A percentile compares a stretch with the other conserved stretches of the same genome.
Evolutionary conservation across 2,329 filamentous ascomycete species (phyloP).

Genomic region (Colletotrichum sp.): DNA sequence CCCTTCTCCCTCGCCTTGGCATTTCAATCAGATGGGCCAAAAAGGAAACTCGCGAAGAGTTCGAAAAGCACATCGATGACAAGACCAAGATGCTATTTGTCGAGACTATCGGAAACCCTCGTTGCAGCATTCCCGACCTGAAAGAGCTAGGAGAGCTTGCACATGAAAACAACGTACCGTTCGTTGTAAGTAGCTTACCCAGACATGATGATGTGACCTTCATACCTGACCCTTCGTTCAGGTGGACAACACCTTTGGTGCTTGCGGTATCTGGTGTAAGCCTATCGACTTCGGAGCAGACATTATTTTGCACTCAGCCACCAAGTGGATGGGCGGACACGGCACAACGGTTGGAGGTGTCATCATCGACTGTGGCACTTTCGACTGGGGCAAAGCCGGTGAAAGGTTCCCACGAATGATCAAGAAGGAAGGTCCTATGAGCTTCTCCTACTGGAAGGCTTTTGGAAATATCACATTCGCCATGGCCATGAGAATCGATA

Average conservation of each 20-base stretch:
- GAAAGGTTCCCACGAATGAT: constrained; percentile 74
- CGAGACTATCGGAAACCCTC: constrained; percentile 91
- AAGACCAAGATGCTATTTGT: constrained; percentile 91
- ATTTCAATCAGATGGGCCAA: constrained; percentile 60
- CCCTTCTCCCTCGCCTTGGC: constrained; percentile 49
- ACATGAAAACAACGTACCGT: constrained; percentile 39
- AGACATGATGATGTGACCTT: too few species aligned
- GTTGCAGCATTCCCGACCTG: constrained; percentile 81
- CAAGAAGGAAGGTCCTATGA: constrained; percentile 51
- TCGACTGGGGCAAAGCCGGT: constrained; percentile 67
- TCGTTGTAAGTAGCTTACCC: constrained; percentile 20
- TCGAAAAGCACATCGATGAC: constrained; percentile 83
- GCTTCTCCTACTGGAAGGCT: neutral
- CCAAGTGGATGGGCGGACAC: constrained; percentile 78
- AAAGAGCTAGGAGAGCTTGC: constrained; percentile 68
- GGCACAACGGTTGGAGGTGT: constrained; percentile 74
- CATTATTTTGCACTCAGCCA: constrained; percentile 73
- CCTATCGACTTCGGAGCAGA: constrained; percentile 74
- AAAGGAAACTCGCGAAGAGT: constrained; percentile 88
- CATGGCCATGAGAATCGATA: constrained; percentile 65
- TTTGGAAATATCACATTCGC: constrained; percentile 72
- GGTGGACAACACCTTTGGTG: constrained; percentile 75
- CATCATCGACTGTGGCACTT: constrained; percentile 72
- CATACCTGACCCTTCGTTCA: neutral
- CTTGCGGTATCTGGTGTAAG: constrained; percentile 69